These are phyloP conservation scores for Lentinus brumalis DNA, from an alignment of 768 basidiomycete genomes.

Conservation along the genomic window DNA sequence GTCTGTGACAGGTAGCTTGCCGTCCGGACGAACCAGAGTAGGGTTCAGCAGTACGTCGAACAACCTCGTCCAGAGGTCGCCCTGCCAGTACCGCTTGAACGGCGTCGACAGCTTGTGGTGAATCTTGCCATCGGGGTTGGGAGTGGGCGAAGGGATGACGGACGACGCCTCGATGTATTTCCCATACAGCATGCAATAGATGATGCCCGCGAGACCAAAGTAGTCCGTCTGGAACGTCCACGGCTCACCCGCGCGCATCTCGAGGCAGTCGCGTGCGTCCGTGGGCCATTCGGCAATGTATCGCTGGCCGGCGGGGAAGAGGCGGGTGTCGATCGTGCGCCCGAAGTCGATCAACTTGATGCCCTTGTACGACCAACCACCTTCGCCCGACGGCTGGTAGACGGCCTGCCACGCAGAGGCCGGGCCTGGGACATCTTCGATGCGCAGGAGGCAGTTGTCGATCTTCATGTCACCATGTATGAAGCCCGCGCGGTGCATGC, in stretches of 20 bases:
- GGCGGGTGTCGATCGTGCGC: conserved; percentile 83
- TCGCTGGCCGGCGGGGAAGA: conserved; percentile 78
- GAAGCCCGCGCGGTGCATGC: conserved; percentile 79
- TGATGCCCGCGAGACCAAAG: conserved; percentile 90
- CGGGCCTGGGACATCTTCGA: conserved; percentile 80
- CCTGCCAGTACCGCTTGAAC: conserved; percentile 96
- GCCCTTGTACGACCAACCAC: conserved; percentile 88
- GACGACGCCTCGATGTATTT: conserved; percentile 87
- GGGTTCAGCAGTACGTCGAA: conserved; percentile 92
- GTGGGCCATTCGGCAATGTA: conserved; percentile 88
- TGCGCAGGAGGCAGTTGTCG: conserved; percentile 94
- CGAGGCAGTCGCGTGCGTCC: conserved; percentile 90
- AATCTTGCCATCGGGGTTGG: conserved; percentile 33
- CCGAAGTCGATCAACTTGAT: conserved; percentile 97
- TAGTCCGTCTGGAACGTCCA: conserved; percentile 99
- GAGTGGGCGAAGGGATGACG: conserved; percentile 39
- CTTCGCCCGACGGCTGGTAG: conserved; percentile 79
- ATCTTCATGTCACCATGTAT: conserved; percentile 99
- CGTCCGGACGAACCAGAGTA: conserved; percentile 52
- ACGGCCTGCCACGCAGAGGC: conserved; percentile 66
- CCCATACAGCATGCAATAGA: conserved; percentile 95
- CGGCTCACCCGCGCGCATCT: conserved; percentile 77
- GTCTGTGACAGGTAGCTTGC: conserved; percentile 69
- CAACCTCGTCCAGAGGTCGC: conserved; percentile 77
- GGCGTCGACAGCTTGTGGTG: conserved; percentile 70